Evolutionary conservation across 345 rosid genomes (phyloP), one percentile per base, ranked within the genome.

Genomic region (Aethionema arabicum): DNA sequence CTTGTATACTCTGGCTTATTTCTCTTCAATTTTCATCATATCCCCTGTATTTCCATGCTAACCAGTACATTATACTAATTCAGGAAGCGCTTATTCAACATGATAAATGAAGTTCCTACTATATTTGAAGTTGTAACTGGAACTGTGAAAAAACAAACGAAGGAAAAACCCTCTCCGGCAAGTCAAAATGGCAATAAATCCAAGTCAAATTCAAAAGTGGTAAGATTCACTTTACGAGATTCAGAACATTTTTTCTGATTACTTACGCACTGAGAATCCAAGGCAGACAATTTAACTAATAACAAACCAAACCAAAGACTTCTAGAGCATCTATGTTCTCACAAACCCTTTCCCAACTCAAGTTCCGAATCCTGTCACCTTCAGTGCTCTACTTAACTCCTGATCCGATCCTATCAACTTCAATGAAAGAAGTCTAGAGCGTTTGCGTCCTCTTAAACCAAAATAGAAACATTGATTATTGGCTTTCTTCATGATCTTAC

Each of bases 41-140:
- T 12, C 43, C 57, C 35, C n/a, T 38, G 61, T 46, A 16, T 52
- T 21, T 12, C 4, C 32, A 49, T 11, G n/a, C 39, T 45, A 58
- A 68, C 12, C 6, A 8, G 2, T 52, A n/a, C 11, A 5, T 39
- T 61, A 21, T 59, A 33, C 54, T 36, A 41, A 45, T 75, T 65
- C 83, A 90, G 96, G 81, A 85, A 83, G 66, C 83, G 77, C 32
- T 80, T 90, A 50, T 83, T 86, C 66, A 73, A 43, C 52, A 81
- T 83, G 90, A 80, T 89, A 32, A 86, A 86, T 59, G 90, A 86
- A 12, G 69, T 83, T 35, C 91, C 86, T 29, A 86, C 95, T 36
- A 59, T 89, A 72, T 86, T 76, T 74, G 95, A 89, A 72, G 77
- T 80, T 58, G 91, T 90, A 50, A 67, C 80, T 52, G 91, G 91